Conservation (phyloP, 1,284 basidiomycete genomes). For the Somion occarium region DNA sequence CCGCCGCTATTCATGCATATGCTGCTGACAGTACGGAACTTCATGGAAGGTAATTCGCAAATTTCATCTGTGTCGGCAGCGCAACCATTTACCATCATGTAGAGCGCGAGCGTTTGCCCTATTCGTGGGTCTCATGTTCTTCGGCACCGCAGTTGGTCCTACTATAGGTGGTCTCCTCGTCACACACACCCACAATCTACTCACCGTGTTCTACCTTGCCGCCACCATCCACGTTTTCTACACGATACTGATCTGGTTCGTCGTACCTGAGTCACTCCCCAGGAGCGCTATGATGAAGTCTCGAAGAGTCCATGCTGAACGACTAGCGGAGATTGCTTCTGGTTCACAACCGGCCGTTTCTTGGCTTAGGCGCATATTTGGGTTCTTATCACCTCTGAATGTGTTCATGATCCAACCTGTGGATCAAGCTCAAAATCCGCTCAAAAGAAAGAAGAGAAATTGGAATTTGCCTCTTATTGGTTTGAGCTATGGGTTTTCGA, state of each 20-base stretch:
- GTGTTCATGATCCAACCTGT: constrained; percentile 53
- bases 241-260: constrained; percentile 44
- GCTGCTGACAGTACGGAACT: constrained; percentile 55
- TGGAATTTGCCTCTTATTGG: constrained; percentile 68
- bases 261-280: constrained; percentile 76
- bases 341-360: constrained; percentile 13
- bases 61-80: background rate
- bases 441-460: constrained; percentile 40
- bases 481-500: constrained; percentile 46
- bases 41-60: constrained; percentile 34
- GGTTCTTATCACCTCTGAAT: constrained; percentile 61
- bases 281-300: constrained; percentile 33
- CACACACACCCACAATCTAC: constrained; percentile 46
- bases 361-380: constrained; percentile 36
- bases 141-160: constrained; percentile 72
- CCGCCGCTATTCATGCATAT: constrained; percentile 58
- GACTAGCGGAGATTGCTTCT: constrained; percentile 13
- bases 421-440: constrained; percentile 28
- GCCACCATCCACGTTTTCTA: constrained; percentile 43
- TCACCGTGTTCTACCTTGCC: constrained; percentile 73
- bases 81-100: background rate
- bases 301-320: constrained; percentile 29
- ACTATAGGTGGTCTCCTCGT: constrained; percentile 66
- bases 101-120: constrained; percentile 63
- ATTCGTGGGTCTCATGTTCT: constrained; percentile 54